A percentile compares a stretch with the other conserved stretches of the same genome.
Evolutionary conservation across 176 grass and related monocot species (phyloP).

Genomic region (Aechmea fasciata): DNA sequence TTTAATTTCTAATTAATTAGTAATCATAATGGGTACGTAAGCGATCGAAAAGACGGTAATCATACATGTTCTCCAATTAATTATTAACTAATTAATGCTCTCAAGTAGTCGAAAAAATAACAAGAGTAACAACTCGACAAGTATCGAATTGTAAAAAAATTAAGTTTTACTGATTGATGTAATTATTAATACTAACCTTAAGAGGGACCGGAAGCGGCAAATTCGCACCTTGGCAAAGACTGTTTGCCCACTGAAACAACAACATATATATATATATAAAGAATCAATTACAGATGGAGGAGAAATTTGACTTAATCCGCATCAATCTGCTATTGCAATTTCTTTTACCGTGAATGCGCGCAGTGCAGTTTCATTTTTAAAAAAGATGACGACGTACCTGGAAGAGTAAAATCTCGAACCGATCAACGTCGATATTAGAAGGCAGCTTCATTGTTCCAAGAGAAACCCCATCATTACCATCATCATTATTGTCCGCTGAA

Average conservation of each 20-base stretch:
- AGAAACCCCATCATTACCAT: constrained; percentile 43
- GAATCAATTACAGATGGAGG: neutral
- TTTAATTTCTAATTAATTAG: too few species aligned
- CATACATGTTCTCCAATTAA: neutral
- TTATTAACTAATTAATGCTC: neutral
- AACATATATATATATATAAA: neutral
- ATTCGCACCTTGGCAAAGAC: constrained; percentile 89
- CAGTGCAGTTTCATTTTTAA: too few species aligned
- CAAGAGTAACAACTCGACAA: neutral
- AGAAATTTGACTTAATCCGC: neutral
- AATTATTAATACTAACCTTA: constrained; percentile 37
- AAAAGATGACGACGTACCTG: constrained; percentile 34
- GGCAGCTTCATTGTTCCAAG: constrained; percentile 92
- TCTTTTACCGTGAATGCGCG: too few species aligned
- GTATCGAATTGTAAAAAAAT: too few species aligned
- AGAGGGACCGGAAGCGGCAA: constrained; percentile 83
- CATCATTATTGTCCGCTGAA: constrained; percentile 10
- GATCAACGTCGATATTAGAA: constrained; percentile 48
- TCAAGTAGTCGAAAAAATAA: constrained; percentile 5
- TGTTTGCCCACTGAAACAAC: constrained; percentile 78
- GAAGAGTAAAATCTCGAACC: constrained; percentile 61
- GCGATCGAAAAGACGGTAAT: too few species aligned
- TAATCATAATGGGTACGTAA: too few species aligned
- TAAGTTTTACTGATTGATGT: neutral
- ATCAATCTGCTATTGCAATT: neutral